These are phyloP conservation scores for Boletus tomentosulus DNA, from an alignment of 768 basidiomycete genomes.

Conservation along the genomic window DNA sequence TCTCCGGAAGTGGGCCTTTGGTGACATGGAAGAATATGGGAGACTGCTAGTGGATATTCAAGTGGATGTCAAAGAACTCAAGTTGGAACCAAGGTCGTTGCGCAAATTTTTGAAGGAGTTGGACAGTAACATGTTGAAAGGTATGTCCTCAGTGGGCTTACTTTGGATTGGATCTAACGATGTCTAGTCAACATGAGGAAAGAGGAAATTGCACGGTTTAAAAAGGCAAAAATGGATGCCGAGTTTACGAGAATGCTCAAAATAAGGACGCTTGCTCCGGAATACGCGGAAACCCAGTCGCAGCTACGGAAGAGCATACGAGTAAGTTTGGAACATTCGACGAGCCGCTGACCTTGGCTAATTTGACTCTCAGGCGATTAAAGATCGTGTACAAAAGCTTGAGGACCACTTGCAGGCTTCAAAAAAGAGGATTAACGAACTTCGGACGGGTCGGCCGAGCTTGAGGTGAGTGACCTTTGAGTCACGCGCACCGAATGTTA, in stretches of 20 bases:
- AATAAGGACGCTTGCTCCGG: conserved; percentile 77
- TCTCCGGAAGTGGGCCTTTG: conserved; percentile 48
- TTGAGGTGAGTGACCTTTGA: conserved; percentile 48
- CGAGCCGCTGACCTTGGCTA: conserved; percentile 2
- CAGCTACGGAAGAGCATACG: conserved; percentile 68
- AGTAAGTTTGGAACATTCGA: conserved; percentile 39
- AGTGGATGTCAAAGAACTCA: conserved; percentile 49
- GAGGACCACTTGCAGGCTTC: conserved; percentile 67
- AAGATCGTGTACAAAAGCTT: conserved; percentile 71
- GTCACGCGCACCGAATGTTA: background rate
- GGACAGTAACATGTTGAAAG: conserved; percentile 64
- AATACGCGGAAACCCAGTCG: conserved; percentile 79
- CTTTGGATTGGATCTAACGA: background rate
- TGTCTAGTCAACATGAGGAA: conserved; percentile 68
- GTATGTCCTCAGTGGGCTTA: conserved; percentile 32
- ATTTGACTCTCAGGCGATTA: conserved; percentile 47
- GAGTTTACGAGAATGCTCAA: conserved; percentile 76
- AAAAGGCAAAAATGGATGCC: conserved; percentile 71
- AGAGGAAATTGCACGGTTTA: conserved; percentile 80
- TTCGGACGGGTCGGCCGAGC: conserved; percentile 56
- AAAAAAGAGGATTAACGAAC: conserved; percentile 63
- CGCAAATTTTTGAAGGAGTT: conserved; percentile 48
- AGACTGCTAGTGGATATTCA: conserved; percentile 34
- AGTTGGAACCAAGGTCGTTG: conserved; percentile 39
- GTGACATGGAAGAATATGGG: conserved; percentile 51